Evolutionary conservation across 2,329 filamentous ascomycete species (phyloP).

Genomic region (Cordyceps fumosorosea): DNA sequence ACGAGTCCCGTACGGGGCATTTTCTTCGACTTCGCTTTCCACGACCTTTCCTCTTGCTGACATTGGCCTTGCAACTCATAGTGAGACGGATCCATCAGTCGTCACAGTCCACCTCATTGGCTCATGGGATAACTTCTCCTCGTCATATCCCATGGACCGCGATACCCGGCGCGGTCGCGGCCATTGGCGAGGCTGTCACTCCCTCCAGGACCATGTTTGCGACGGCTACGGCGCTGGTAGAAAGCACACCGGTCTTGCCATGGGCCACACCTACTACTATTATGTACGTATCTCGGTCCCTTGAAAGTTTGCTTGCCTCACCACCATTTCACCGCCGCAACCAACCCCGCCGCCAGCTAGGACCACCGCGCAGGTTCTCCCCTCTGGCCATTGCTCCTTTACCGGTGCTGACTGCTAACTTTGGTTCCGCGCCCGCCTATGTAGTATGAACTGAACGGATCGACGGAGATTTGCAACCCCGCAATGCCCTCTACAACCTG

Average conservation of each 20-base stretch:
- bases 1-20: constrained; percentile 12
- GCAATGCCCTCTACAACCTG: constrained; percentile 65
- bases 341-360: not conserved
- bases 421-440: constrained; percentile 11
- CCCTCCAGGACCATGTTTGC: constrained; percentile 77
- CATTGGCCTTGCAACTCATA: constrained; percentile 27
- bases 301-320: constrained; percentile 12
- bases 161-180: constrained; percentile 67
- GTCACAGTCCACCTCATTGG: constrained; percentile 74
- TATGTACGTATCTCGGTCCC: constrained; percentile 60
- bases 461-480: constrained; percentile 69
- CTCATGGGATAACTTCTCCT: constrained; percentile 91
- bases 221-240: constrained; percentile 64
- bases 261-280: constrained; percentile 93
- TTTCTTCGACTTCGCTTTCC: constrained; percentile 18
- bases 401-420: not conserved
- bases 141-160: constrained; percentile 71
- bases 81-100: constrained; percentile 53
- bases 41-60: not conserved
- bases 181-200: constrained; percentile 83
- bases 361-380: constrained; percentile 8
- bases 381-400: constrained; percentile 3
- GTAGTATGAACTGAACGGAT: constrained; percentile 78
- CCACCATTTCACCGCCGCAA: not conserved
- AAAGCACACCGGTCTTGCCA: constrained; percentile 75